phyloP scores from a whole-genome alignment of 2,329 filamentous ascomycete genomes.

The Fusarium compactum region DNA sequence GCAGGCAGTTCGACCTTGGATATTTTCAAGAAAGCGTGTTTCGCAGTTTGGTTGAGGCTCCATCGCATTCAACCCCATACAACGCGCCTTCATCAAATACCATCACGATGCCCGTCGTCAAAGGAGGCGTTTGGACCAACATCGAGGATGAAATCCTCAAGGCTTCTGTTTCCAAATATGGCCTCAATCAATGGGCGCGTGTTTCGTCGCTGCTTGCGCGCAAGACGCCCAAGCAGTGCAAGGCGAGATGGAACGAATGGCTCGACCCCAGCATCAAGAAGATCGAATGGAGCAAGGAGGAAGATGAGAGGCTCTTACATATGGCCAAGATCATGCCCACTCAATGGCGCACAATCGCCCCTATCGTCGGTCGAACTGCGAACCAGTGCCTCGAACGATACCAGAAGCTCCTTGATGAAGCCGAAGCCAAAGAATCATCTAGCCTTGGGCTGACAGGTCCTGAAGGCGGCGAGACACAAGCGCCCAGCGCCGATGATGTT shows the following conservation, averaged over 20 bases:
- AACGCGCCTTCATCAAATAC: constrained; percentile 33
- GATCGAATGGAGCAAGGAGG: constrained; percentile 98
- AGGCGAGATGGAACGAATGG: constrained; percentile 98
- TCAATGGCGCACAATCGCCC: constrained; percentile 98
- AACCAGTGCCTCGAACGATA: constrained; percentile 98
- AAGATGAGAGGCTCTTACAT: constrained; percentile 96
- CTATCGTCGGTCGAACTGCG: constrained; percentile 94
- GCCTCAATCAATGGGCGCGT: constrained; percentile 97
- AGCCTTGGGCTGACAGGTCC: constrained; percentile 86
- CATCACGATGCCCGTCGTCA: constrained; percentile 75
- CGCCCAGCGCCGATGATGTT: constrained; percentile 93
- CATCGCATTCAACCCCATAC: constrained; percentile 34
- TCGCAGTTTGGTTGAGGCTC: constrained; percentile 34
- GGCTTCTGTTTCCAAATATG: constrained; percentile 93
- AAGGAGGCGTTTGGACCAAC: constrained; percentile 81
- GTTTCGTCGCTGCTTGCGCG: constrained; percentile 96
- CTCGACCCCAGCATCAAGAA: constrained; percentile 97
- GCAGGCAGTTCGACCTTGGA: constrained; percentile 33
- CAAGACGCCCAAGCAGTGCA: constrained; percentile 99
- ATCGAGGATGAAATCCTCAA: constrained; percentile 97
- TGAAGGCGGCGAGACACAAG: constrained; percentile 85
- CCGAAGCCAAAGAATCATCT: constrained; percentile 88
- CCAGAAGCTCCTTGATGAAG: constrained; percentile 95
- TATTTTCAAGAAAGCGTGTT: constrained; percentile 50
- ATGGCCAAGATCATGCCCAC: constrained; percentile 98